phyloP scores from a whole-genome alignment of 352 stramenopile genomes.

The Globisporangium splendens region DNA sequence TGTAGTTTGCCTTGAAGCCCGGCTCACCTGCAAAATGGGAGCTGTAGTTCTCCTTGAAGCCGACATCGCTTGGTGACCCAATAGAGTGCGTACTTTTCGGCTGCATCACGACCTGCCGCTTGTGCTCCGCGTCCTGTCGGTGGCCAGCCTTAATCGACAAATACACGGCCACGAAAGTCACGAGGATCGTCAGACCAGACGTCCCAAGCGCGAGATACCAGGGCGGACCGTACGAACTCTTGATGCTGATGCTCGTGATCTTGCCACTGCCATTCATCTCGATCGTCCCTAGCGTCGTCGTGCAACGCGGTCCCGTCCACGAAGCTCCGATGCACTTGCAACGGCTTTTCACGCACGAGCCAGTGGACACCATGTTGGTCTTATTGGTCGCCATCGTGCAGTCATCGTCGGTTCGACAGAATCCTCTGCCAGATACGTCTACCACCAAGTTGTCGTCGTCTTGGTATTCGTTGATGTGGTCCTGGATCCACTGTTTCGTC shows the following conservation, averaged over 20 bases:
- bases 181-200: too few relatives aligned
- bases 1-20: too few relatives aligned
- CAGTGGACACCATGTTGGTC: slow-evolving; percentile 23
- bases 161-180: too few relatives aligned
- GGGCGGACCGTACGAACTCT: slow-evolving; percentile 6
- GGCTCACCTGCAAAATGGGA: too few relatives aligned
- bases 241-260: slow-evolving; percentile 14
- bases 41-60: too few relatives aligned
- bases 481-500: slow-evolving; percentile 58
- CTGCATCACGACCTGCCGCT: too few relatives aligned
- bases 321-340: slow-evolving; percentile 25
- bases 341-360: slow-evolving; percentile 27
- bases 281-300: slow-evolving; percentile 13
- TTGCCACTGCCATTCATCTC: slow-evolving; percentile 13
- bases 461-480: slow-evolving; percentile 48
- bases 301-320: slow-evolving; percentile 20
- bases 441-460: slow-evolving; percentile 42
- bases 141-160: too few relatives aligned
- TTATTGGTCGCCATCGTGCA: slow-evolving; percentile 33
- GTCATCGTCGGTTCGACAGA: slow-evolving; percentile 44
- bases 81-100: too few relatives aligned
- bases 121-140: too few relatives aligned
- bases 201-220: too few relatives aligned
- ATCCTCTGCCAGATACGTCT: slow-evolving; percentile 37
- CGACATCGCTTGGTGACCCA: too few relatives aligned